These are phyloP conservation scores for Geopyxis carbonaria DNA, from an alignment of 495 filamentous ascomycete species.

Conservation along the genomic window DNA sequence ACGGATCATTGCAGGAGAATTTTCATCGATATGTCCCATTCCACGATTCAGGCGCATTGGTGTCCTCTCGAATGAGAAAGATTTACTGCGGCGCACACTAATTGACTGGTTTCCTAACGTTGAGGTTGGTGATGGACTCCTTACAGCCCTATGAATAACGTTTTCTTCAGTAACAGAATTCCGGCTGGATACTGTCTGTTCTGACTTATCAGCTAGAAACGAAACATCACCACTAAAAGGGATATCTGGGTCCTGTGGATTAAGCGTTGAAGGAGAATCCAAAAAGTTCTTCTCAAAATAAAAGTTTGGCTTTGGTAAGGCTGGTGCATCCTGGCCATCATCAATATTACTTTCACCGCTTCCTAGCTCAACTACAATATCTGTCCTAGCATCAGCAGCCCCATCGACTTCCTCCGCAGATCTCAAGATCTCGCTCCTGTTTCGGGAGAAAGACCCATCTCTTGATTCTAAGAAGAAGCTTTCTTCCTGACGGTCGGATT, in stretches of 20 bases:
- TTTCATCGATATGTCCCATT: conserved; percentile 6
- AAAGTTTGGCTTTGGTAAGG: neutral
- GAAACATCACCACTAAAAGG: neutral
- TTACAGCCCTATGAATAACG: too few relatives aligned
- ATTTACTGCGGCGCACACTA: conserved; percentile 22
- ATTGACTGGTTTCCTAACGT: too few relatives aligned
- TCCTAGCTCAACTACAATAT: conserved; percentile 12
- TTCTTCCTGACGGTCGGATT: neutral
- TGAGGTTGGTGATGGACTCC: neutral
- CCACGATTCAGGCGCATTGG: conserved; percentile 11
- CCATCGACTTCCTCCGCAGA: conserved; percentile 8
- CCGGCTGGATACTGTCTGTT: neutral
- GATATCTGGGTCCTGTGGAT: neutral
- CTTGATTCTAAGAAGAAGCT: too few relatives aligned
- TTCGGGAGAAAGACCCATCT: too few relatives aligned
- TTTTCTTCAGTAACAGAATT: neutral
- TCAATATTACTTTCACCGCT: conserved; percentile 15
- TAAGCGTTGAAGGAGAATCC: conserved; percentile 3
- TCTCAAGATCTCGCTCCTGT: too few relatives aligned
- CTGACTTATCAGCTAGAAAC: conserved; percentile 3
- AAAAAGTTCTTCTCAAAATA: conserved; percentile 4
- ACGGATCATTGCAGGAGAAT: conserved; percentile 7
- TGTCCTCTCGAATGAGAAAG: conserved; percentile 26
- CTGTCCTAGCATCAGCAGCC: conserved; percentile 8
- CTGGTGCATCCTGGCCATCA: neutral